phyloP scores from a whole-genome alignment of 768 basidiomycete genomes.

The Calvatia gigantea region DNA sequence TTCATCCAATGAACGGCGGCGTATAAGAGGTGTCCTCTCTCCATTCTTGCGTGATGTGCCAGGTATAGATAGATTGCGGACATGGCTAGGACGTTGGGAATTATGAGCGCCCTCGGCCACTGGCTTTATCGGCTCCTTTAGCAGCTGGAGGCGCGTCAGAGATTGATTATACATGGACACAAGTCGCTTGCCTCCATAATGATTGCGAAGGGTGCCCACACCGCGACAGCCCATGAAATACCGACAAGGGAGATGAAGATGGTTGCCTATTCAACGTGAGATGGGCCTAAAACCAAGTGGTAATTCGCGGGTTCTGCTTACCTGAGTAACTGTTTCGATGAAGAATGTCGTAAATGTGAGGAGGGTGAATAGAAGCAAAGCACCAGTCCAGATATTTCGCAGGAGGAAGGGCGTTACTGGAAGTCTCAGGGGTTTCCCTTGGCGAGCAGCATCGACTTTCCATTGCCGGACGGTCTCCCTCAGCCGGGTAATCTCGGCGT shows the following conservation, averaged over 20 bases:
- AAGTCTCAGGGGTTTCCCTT: constrained; percentile 71
- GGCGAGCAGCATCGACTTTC: constrained; percentile 78
- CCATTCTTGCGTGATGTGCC: constrained; percentile 27
- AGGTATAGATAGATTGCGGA: constrained; percentile 52
- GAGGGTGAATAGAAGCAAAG: constrained; percentile 73
- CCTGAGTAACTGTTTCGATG: constrained; percentile 74
- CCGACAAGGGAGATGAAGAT: constrained; percentile 81
- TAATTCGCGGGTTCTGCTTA: constrained; percentile 26
- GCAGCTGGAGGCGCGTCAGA: constrained; percentile 39
- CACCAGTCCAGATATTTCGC: constrained; percentile 91
- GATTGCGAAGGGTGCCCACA: constrained; percentile 96
- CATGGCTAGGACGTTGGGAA: constrained; percentile 42
- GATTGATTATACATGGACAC: not conserved
- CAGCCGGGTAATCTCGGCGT: constrained; percentile 69
- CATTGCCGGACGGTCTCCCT: constrained; percentile 71
- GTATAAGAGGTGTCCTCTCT: constrained; percentile 59
- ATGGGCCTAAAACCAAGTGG: not conserved
- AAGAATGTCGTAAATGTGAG: constrained; percentile 86
- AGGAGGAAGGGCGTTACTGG: constrained; percentile 90
- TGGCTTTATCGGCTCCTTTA: constrained; percentile 65
- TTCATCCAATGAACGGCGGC: constrained; percentile 54
- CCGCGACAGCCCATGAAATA: constrained; percentile 96
- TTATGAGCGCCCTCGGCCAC: constrained; percentile 17
- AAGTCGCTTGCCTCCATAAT: constrained; percentile 81
- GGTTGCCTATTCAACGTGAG: constrained; percentile 52